Evolutionary conservation across 2,329 filamentous ascomycete genomes (phyloP), one percentile per base, ranked within the genome.

Genomic region (Raffaelea albimanens): DNA sequence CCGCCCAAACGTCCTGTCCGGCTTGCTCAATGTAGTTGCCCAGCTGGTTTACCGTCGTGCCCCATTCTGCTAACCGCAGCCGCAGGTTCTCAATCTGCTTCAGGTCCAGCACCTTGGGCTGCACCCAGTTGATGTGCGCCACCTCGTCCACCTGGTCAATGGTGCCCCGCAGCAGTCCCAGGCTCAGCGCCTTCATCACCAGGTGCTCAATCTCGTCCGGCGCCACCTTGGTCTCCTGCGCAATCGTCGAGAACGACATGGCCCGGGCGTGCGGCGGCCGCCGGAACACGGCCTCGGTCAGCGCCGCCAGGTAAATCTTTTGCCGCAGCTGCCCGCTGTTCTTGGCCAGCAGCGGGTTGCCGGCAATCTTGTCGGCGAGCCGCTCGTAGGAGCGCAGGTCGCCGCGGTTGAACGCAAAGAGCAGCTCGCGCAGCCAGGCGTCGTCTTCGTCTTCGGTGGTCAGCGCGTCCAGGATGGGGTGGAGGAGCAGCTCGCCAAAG

Each of bases 181-280:
- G 68, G 61, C 90, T 96, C 59, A 98, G 69, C n/a, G 93, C 93
- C 75, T 96, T 97, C 93, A 98, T 98, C 59, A 98, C 86, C 54
- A 98, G 71, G 65, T 97, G 91, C 74, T 98, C 93, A 57, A 98
- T 97, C 70, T 97, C 88, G 59, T 93, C 82, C 3, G 82, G 80
- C 57, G 82, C 78, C 45, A 98, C 90, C 68, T 95, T 95, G 3
- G 93, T 98, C 72, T 97, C 91, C 56, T 85, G 76, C 5, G 86
- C 80, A 60, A 98, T 96, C 44, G 88, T 87, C 45, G 74, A 70
- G 68, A 98, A 98, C 4, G 85, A 85, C 84, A 98, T 93, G 59
- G 88, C 84, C 54, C 93, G 86, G 72, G 97, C 88, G 63, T 98
- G 93, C 25, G 93, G 91, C 43, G 93, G 89, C 42, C 93, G 85